Conservation (phyloP, 768 basidiomycete genomes). For the Nidula microcarpa region DNA sequence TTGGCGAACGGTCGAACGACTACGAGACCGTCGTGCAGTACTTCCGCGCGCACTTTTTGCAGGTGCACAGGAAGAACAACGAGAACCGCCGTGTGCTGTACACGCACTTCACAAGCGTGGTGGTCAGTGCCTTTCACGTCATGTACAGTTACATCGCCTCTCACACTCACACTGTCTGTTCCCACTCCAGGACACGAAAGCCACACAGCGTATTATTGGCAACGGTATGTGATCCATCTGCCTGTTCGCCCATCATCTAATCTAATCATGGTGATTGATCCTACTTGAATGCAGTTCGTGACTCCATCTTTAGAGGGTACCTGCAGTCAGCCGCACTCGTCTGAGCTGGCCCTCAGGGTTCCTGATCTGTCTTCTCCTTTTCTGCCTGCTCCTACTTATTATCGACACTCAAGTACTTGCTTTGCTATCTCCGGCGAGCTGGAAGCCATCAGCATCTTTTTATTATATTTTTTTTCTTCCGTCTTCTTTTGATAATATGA, state of each 20-base stretch:
- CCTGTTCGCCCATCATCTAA: conserved; percentile 2
- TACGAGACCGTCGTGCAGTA: conserved; percentile 81
- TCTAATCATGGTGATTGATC: conserved; percentile 12
- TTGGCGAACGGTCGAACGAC: conserved; percentile 76
- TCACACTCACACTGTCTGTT: neutral
- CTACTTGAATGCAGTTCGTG: conserved; percentile 44
- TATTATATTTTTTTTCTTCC: too few relatives aligned
- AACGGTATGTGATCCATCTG: conserved; percentile 50
- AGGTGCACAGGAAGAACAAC: conserved; percentile 77
- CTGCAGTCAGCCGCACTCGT: conserved; percentile 70
- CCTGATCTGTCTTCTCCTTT: too few relatives aligned
- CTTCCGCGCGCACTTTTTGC: conserved; percentile 85
- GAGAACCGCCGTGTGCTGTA: conserved; percentile 79
- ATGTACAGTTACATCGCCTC: conserved; percentile 1
- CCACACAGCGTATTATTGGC: conserved; percentile 79
- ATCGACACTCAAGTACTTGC: neutral
- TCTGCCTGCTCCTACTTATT: neutral
- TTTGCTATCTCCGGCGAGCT: too few relatives aligned
- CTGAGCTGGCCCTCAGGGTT: too few relatives aligned
- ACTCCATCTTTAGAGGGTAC: conserved; percentile 75
- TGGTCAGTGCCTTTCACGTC: conserved; percentile 38
- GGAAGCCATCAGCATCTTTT: too few relatives aligned
- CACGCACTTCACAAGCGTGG: conserved; percentile 78
- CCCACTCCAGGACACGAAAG: conserved; percentile 64
- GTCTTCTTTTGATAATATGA: too few relatives aligned